Evolutionary conservation across 805 yeast species (phyloP), one percentile per base, ranked within the genome.

Genomic region (Grigorovia jiainica): DNA sequence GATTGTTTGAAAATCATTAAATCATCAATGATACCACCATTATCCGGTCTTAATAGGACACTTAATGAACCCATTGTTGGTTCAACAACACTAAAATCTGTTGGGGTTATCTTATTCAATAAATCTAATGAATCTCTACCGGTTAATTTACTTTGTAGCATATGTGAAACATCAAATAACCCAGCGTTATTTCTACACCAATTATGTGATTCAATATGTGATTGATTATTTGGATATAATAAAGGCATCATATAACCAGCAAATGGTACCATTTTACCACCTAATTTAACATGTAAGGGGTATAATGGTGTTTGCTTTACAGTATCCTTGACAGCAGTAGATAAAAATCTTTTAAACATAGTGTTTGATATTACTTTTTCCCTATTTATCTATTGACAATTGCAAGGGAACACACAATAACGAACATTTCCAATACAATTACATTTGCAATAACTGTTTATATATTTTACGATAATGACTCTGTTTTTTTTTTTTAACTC

Each of bases 241-340:
- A 92, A 87, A 1, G 98, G 98, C 97, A 92, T 90, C 37, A 81
- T 76, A 56, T 76, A 92, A n/a, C 96, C 96, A 15, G 97, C 97
- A 64, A 85, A 92, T 36, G 94, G 94, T 4, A 89, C 97, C 81
- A 92, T 81, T 43, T 84, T 87, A 11, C 87, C 98, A 5, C 87
- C 90, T 36, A 78, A 68, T 43, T 75, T 73, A 29, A 81, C 68
- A 60, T 92, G 97, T 19, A 87, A 70, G 44, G 82, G 87, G 60
- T 82, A 78, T 33, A 92, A 69, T 4, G 97, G 94, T 1, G 97
- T 92, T 51, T 69, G 76, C 49, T 74, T 43, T 3, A 45, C 17
- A 27, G 7, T 15, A 8, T 68, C 44, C 72, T 58, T 19, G 10
- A 66, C 24, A 6, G 36, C 39, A 16, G 23, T 10, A 11, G 36